phyloP scores from a whole-genome alignment of 2,329 filamentous ascomycete genomes.

The Aschersonia sp. region DNA sequence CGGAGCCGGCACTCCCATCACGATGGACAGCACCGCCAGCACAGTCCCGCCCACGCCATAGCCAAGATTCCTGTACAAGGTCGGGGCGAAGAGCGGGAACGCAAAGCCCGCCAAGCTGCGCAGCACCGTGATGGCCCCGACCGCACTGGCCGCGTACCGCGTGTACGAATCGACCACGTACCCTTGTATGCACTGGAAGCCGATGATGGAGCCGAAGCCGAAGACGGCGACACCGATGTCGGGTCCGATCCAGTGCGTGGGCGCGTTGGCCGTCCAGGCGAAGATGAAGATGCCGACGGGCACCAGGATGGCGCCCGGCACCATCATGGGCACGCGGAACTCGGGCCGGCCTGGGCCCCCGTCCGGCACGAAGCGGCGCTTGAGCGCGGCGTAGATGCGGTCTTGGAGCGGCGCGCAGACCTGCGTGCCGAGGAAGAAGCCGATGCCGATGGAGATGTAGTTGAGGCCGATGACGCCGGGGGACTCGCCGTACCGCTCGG shows the following conservation, averaged over 20 bases:
- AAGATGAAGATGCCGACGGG: constrained; percentile 30
- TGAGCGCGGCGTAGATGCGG: constrained; percentile 26
- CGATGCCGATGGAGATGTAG: constrained; percentile 15
- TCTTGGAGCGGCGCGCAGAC: constrained; percentile 29
- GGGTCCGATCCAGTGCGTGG: constrained; percentile 29
- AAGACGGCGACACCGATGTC: constrained; percentile 27
- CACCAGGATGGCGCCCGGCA: constrained; percentile 23
- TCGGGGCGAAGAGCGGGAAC: constrained; percentile 35
- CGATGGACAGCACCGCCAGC: constrained; percentile 28
- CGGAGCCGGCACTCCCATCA: constrained; percentile 24
- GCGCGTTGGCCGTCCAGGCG: constrained; percentile 28
- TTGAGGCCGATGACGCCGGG: constrained; percentile 27
- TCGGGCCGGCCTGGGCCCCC: constrained; percentile 22
- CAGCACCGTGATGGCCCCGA: constrained; percentile 28
- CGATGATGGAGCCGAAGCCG: constrained; percentile 21
- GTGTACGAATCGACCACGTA: constrained; percentile 33
- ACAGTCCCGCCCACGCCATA: constrained; percentile 27
- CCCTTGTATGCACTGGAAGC: constrained; percentile 29
- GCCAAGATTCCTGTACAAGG: constrained; percentile 26
- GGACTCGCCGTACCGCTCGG: constrained; percentile 41
- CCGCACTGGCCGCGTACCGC: constrained; percentile 29
- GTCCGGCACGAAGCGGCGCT: constrained; percentile 21
- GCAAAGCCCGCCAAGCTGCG: constrained; percentile 34
- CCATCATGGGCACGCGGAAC: constrained; percentile 27
- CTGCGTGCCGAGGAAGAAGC: constrained; percentile 17